Evolutionary conservation across 2,329 filamentous ascomycete species (phyloP), one percentile per base, ranked within the genome.

Genomic region (Pseudocercospora cruenta): DNA sequence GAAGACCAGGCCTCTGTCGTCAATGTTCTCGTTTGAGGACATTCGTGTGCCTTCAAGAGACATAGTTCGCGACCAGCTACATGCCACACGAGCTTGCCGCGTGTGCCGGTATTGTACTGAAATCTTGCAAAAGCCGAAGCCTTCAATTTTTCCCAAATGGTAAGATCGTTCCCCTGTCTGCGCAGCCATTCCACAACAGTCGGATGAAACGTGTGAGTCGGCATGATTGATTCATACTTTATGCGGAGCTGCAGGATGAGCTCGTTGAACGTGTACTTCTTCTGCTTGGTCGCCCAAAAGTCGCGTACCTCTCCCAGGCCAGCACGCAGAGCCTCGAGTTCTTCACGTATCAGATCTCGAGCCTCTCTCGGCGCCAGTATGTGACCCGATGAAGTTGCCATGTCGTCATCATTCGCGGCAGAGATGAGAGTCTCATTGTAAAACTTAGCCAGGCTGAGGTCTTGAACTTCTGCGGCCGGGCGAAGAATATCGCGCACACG

Each of bases 131-230:
- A 62, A 0, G 79, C 73, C 0, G 82, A 84, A 1, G 84, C 83
- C 54, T 80, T 81, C 5, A 86, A 70, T 0, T 79, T 66, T 0
- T 81, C 78, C 84, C 84, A 86, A 0, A 68, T 22, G 21, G 77
- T 72, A 1, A 64, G 54, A 61, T 53, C 67, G 9, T 64, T 58
- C 26, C 49, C 63, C 39, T 53, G 74, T 59, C 22, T 60, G n/a
- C 59, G 70, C 36, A 61, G 22, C 71, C 68, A 76, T 62, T 71
- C 71, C 3, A 65, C 26, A 0, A 71, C 64, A 3, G 63, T 63
- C 0, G 65, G 63, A 47, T 72, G 39, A 10, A 63, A 19, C 2
- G 54, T 31, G 31, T 70, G 54, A 2, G 58, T 22, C 3, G 72
- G 74, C 47, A 62, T 39, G 8, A 75, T 70, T 2, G 36, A 45